Evolutionary conservation across 179 eudicot species (phyloP).

Genomic region (Silene coronaria): DNA sequence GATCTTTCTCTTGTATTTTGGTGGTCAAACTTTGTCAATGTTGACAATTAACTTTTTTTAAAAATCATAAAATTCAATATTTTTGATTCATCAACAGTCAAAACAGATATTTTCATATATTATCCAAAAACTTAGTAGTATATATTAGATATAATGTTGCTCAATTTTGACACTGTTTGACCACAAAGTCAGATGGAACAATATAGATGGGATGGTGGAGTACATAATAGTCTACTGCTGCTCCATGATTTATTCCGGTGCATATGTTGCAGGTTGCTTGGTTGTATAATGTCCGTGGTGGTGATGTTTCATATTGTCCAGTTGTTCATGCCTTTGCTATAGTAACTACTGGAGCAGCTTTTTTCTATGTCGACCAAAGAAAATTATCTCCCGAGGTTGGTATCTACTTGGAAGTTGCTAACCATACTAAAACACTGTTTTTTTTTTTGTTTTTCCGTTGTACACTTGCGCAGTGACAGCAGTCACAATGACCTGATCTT

Average conservation of each 20-base stretch:
- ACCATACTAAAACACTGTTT: neutral
- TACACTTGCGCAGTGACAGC: neutral
- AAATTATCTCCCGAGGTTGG: constrained; percentile 86
- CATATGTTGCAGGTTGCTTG: constrained; percentile 75
- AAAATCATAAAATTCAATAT: neutral
- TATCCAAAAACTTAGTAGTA: neutral
- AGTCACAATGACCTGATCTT: neutral
- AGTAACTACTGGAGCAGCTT: constrained; percentile 62
- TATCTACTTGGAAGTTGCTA: constrained; percentile 12
- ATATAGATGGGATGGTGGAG: neutral
- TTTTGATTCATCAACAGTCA: neutral
- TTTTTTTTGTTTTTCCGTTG: neutral
- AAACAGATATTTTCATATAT: neutral
- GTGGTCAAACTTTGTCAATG: neutral
- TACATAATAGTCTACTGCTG: neutral
- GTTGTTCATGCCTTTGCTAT: constrained; percentile 93
- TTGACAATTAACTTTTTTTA: neutral
- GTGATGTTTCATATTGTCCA: constrained; percentile 83
- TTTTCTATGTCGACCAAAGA: constrained; percentile 72
- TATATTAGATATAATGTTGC: neutral
- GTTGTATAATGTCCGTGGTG: constrained; percentile 86
- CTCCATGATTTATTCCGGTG: constrained; percentile 11
- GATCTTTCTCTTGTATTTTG: neutral
- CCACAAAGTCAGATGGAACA: neutral
- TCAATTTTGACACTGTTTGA: neutral